Percentiles rank a stretch among this genome's conserved stretches.
Conservation (phyloP, 345 rosid species). For the Eucalyptus globulus region DNA sequence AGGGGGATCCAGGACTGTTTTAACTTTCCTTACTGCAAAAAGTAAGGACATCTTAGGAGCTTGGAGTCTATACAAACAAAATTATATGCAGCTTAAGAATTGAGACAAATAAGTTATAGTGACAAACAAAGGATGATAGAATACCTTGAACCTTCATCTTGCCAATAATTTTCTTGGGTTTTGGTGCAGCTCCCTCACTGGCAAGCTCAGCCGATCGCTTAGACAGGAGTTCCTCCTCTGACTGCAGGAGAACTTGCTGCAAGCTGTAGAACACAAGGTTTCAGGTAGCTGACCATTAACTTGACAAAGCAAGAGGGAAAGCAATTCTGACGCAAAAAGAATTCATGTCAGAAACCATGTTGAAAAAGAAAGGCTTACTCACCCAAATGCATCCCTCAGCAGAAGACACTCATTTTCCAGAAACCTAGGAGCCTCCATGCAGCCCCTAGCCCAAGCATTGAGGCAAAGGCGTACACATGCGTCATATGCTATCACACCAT, state of each 20-base stretch:
- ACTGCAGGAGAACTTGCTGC: constrained; percentile 71
- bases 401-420: constrained; percentile 89
- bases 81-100: neutral
- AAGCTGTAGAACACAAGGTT: constrained; percentile 26
- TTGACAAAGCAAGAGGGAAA: neutral
- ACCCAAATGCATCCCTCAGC: constrained; percentile 85
- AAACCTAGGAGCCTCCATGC: constrained; percentile 96
- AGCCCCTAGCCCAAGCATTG: constrained; percentile 98
- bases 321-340: neutral
- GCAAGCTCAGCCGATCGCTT: constrained; percentile 55
- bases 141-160: constrained; percentile 97
- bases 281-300: neutral
- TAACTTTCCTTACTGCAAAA: constrained; percentile 80
- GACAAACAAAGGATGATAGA: neutral
- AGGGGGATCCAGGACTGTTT: constrained; percentile 63
- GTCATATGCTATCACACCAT: constrained; percentile 92
- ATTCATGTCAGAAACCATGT: neutral
- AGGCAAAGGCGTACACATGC: constrained; percentile 97
- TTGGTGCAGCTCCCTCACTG: constrained; percentile 52
- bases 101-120: neutral
- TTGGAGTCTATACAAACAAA: neutral
- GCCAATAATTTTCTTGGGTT: constrained; percentile 74
- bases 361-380: constrained; percentile 8
- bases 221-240: constrained; percentile 81
- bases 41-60: neutral